Base-by-base conservation (phyloP, 805 yeast genomes). In the Saccharomycopsis guyanensis region DNA sequence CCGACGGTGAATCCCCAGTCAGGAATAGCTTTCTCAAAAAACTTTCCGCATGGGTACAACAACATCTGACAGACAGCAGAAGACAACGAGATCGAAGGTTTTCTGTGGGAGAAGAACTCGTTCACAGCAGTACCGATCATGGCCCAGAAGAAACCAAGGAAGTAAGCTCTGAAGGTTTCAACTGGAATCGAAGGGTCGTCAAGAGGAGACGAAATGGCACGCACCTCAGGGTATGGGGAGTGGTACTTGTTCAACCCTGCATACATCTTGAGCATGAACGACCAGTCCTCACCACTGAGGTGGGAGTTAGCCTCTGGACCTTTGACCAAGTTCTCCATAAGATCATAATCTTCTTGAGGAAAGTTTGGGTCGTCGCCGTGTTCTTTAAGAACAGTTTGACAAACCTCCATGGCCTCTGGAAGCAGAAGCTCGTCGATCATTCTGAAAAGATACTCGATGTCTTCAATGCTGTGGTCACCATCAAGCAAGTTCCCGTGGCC, bases 191-290 rank as follows among this genome's bases (percentile, higher is more conserved):
- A 53, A 1, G 68, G 66, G 56, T 76, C 78, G 56, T 76, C 80
- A 29, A 65, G 52, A 27, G 76, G 69, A 22, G 75, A 73, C 36
- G 77, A 74, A 18, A 80, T 73, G 23, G 84, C 74, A 59, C 86
- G 70, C 18, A 80, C 85, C 60, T 80, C 86, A 1, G 82, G 77
- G 57, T 79, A 80, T 8, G 84, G 83, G 18, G 79, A 73, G 54
- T 68, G 64, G 50, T 56, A 72, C 62, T 58, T 51, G n/a, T 67
- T 65, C 23, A 62, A 54, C 27, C 68, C 65, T 18, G 73, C 74
- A 29, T 57, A 53, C 36, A 59, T 47, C 44, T 57, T 57, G 16
- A 55, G 53, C 43, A 60, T 57, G 20, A 58, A 51, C 20, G 54
- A 56, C 51, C 59, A 58, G 22, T 52, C 53, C 40, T 56, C 58